Evolutionary conservation across 371 early-diverging fungal genomes (phyloP).

Genomic region (Mucor plumbeus): DNA sequence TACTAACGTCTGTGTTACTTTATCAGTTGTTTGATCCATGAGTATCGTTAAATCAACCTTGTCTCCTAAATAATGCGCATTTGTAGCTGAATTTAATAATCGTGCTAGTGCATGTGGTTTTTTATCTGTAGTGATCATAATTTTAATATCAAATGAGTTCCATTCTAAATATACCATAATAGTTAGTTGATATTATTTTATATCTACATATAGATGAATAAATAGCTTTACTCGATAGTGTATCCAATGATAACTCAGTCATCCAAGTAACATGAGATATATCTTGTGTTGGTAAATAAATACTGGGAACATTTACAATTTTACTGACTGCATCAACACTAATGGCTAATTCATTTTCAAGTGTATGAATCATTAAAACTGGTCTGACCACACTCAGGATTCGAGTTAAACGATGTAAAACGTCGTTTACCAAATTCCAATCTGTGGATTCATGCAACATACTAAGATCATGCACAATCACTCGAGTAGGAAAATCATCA

Average conservation of each 20-base stretch:
- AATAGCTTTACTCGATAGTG: conserved; percentile 53
- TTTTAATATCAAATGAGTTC: conserved; percentile 56
- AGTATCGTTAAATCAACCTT: conserved; percentile 55
- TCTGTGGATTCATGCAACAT: not conserved
- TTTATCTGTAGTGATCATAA: conserved; percentile 61
- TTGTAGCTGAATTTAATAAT: conserved; percentile 48
- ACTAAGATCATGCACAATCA: conserved; percentile 31
- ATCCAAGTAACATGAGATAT: conserved; percentile 56
- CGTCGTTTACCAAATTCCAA: conserved; percentile 3
- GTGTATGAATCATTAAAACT: conserved; percentile 31
- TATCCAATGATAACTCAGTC: conserved; percentile 53
- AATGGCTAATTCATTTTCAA: conserved; percentile 3
- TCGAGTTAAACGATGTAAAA: conserved; percentile 22
- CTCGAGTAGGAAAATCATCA: not conserved
- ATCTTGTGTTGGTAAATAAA: conserved; percentile 54
- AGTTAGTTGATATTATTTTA: not conserved
- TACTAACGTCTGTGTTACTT: conserved; percentile 51
- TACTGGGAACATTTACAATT: conserved; percentile 34
- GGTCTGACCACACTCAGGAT: conserved; percentile 30
- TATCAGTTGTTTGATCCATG: conserved; percentile 63
- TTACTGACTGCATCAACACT: conserved; percentile 25
- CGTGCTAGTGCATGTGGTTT: conserved; percentile 59
- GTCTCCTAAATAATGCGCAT: conserved; percentile 57
- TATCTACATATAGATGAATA: not conserved
- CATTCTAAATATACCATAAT: conserved; percentile 48